A percentile compares a stretch with the other conserved stretches of the same genome.
phyloP scores from a whole-genome alignment of 1,284 basidiomycete species.

The Chondrostereum purpureum region DNA sequence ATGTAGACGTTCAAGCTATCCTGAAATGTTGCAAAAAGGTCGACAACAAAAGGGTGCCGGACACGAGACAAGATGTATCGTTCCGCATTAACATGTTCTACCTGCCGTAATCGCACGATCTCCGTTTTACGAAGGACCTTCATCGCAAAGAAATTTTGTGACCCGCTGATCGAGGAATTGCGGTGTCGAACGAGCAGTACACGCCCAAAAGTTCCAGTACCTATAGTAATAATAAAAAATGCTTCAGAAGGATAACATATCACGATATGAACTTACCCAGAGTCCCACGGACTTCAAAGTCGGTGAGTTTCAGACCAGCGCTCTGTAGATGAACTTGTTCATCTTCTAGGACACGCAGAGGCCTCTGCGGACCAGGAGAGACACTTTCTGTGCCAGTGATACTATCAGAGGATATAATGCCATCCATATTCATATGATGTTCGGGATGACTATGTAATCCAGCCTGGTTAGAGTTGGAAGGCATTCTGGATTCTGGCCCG shows the following conservation, averaged over 20 bases:
- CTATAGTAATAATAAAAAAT: constrained; percentile 32
- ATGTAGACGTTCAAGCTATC: constrained; percentile 96
- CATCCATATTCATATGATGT: constrained; percentile 19
- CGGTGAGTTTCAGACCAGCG: constrained; percentile 57
- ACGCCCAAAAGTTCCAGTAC: constrained; percentile 91
- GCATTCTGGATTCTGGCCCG: constrained; percentile 16
- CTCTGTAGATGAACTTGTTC: constrained; percentile 58
- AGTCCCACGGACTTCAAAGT: constrained; percentile 76
- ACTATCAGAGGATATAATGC: constrained; percentile 4
- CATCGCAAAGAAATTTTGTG: constrained; percentile 78
- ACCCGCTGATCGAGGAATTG: constrained; percentile 36
- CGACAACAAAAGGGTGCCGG: constrained; percentile 77
- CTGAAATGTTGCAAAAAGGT: constrained; percentile 93
- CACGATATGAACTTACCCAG: constrained; percentile 45
- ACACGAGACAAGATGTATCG: constrained; percentile 89
- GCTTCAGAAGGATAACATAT: constrained; percentile 7
- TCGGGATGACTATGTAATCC: background rate
- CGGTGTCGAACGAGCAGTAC: constrained; percentile 79
- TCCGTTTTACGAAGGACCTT: constrained; percentile 91
- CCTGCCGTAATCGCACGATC: constrained; percentile 92
- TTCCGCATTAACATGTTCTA: constrained; percentile 98
- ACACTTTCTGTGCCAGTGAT: constrained; percentile 15
- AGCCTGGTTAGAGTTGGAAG: constrained; percentile 6
- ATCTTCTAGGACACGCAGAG: constrained; percentile 59
- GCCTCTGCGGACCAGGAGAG: constrained; percentile 27